Evolutionary conservation across 768 basidiomycete genomes (phyloP).

Genomic region (Phylloporus rhodoxanthus): DNA sequence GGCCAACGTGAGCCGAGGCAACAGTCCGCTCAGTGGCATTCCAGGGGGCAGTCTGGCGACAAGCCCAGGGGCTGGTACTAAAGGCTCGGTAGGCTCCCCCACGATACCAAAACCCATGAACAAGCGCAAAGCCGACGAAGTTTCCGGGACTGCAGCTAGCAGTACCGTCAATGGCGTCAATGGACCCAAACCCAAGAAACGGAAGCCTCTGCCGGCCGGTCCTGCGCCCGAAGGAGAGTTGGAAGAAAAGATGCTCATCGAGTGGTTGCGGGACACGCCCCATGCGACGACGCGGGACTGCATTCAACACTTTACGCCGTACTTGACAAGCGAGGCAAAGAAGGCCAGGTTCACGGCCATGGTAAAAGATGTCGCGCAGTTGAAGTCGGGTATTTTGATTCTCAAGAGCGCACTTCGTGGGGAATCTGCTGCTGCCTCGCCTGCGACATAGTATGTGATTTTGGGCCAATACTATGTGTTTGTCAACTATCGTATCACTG

Average conservation of each 20-base stretch:
- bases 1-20: conserved; percentile 43
- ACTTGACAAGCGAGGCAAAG: conserved; percentile 61
- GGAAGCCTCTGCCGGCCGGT: conserved; percentile 37
- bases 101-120: conserved; percentile 34
- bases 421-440: conserved; percentile 23
- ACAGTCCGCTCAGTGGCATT: conserved; percentile 46
- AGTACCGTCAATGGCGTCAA: conserved; percentile 17
- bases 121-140: conserved; percentile 58
- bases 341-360: conserved; percentile 72
- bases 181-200: conserved; percentile 49
- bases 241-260: conserved; percentile 60
- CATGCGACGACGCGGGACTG: conserved; percentile 73
- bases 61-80: conserved; percentile 39
- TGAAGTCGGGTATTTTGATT: conserved; percentile 61
- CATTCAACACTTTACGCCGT: conserved; percentile 73
- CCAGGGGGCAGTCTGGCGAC: conserved; percentile 46
- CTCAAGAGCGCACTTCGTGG: conserved; percentile 42
- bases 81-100: conserved; percentile 15
- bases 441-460: conserved; percentile 23
- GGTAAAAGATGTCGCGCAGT: conserved; percentile 71
- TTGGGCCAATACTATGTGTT: conserved; percentile 8
- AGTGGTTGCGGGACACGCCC: conserved; percentile 68
- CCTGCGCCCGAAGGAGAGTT: conserved; percentile 51
- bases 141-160: conserved; percentile 13
- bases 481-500: conserved; percentile 16